phyloP scores from a whole-genome alignment of 106 monocot species.

The Acorus gramineus region DNA sequence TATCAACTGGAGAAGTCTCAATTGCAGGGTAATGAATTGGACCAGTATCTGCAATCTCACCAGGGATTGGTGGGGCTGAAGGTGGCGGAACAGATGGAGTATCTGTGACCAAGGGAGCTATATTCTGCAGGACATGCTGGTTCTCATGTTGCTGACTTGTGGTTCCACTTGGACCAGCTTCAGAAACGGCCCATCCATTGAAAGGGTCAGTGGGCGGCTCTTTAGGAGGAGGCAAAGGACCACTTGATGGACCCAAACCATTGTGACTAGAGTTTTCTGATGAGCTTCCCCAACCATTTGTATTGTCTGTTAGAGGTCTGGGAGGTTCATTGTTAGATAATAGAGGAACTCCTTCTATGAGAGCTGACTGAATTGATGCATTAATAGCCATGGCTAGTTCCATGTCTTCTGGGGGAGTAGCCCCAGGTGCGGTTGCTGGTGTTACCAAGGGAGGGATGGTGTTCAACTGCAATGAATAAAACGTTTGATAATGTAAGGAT shows the following conservation, averaged over 20 bases:
- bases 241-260: conserved; percentile 2
- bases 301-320: neutral
- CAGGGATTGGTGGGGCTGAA: conserved; percentile 12
- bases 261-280: neutral
- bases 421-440: neutral
- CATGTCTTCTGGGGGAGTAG: neutral
- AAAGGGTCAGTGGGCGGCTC: conserved; percentile 2
- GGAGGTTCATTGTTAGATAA: neutral
- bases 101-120: conserved; percentile 1
- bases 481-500: neutral
- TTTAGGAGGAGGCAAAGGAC: neutral
- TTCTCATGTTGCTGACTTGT: neutral
- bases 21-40: conserved; percentile 10
- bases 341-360: conserved; percentile 5
- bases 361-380: conserved; percentile 15
- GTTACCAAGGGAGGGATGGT: conserved; percentile 6
- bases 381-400: conserved; percentile 14
- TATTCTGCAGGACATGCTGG: neutral
- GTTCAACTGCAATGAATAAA: conserved; percentile 12
- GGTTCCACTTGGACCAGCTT: conserved; percentile 1
- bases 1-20: conserved; percentile 9
- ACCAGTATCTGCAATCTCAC: neutral
- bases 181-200: conserved; percentile 39
- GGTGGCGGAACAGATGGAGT: conserved; percentile 10
- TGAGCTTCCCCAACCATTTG: neutral